phyloP scores from a whole-genome alignment of 495 filamentous ascomycete species.

The Lophiostoma macrostomum region DNA sequence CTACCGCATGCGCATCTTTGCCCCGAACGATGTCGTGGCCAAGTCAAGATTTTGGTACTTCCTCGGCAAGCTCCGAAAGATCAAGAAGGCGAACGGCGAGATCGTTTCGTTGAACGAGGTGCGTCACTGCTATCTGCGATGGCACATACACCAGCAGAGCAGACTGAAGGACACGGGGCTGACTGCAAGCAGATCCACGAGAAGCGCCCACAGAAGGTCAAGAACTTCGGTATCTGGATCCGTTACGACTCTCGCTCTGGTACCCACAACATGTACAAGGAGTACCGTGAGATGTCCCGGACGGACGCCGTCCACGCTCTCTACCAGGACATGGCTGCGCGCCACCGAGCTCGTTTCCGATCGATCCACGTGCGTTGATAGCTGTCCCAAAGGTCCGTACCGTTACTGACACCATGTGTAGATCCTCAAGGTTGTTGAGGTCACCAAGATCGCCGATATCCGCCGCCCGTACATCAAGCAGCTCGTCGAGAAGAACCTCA shows the following conservation, averaged over 20 bases:
- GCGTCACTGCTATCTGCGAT: conserved; percentile 43
- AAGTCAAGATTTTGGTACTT: conserved; percentile 99
- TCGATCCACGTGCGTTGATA: conserved; percentile 81
- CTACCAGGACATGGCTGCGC: conserved; percentile 99
- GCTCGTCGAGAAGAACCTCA: conserved; percentile 87
- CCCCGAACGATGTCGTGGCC: conserved; percentile 92
- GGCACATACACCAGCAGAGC: not conserved
- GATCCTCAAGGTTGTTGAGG: conserved; percentile 97
- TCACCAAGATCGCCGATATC: conserved; percentile 87
- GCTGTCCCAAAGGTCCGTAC: not conserved
- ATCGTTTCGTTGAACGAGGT: conserved; percentile 96
- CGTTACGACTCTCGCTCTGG: conserved; percentile 99
- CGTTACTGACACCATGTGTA: conserved; percentile 41
- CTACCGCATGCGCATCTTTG: conserved; percentile 99
- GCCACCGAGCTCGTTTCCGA: conserved; percentile 95
- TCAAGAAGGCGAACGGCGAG: conserved; percentile 99
- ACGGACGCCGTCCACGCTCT: conserved; percentile 91
- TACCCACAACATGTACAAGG: conserved; percentile 99
- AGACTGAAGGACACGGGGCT: no score
- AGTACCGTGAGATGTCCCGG: conserved; percentile 97
- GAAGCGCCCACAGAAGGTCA: conserved; percentile 98
- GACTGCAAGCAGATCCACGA: conserved; percentile 99
- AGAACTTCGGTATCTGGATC: conserved; percentile 99
- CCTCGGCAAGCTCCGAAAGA: conserved; percentile 94
- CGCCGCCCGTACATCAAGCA: conserved; percentile 99